Percentiles rank a stretch among this genome's conserved stretches.
phyloP scores from a whole-genome alignment of 2,329 filamentous ascomycete genomes.

The Phialophora expanda region DNA sequence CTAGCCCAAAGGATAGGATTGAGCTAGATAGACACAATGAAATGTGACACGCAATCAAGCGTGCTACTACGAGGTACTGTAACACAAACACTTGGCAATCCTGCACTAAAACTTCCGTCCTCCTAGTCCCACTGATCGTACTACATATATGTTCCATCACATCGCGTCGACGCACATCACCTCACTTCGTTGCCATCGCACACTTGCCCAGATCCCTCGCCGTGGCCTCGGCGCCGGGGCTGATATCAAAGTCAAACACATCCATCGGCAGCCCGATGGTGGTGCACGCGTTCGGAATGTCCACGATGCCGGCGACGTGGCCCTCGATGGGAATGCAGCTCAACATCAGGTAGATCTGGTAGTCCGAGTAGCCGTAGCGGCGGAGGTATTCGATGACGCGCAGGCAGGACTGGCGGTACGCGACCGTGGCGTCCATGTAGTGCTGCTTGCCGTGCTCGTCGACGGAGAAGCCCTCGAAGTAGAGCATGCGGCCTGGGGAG shows the following conservation, averaged over 20 bases:
- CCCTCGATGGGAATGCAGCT: constrained; percentile 87
- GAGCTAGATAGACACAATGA: not conserved
- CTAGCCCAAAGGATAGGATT: not conserved
- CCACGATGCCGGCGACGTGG: constrained; percentile 85
- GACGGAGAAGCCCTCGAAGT: constrained; percentile 82
- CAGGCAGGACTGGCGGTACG: constrained; percentile 81
- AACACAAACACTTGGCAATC: not conserved
- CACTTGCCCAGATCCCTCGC: constrained; percentile 73
- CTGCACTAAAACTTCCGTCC: not conserved
- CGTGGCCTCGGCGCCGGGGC: constrained; percentile 63
- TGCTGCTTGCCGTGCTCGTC: constrained; percentile 89
- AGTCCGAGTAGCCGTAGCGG: constrained; percentile 70
- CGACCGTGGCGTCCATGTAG: constrained; percentile 83
- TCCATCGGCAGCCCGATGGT: constrained; percentile 88
- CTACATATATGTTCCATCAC: not conserved
- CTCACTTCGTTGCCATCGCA: constrained; percentile 50
- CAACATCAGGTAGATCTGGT: constrained; percentile 85
- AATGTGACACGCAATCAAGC: not conserved
- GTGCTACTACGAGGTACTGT: constrained; percentile 1
- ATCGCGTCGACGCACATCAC: not conserved
- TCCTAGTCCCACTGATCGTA: not conserved
- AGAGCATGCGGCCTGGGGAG: constrained; percentile 78
- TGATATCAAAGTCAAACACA: constrained; percentile 93
- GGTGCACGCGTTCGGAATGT: constrained; percentile 89
- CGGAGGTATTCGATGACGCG: constrained; percentile 79